phyloP scores from a whole-genome alignment of 2,329 filamentous ascomycete species.

The Thielaviopsis cerberus region DNA sequence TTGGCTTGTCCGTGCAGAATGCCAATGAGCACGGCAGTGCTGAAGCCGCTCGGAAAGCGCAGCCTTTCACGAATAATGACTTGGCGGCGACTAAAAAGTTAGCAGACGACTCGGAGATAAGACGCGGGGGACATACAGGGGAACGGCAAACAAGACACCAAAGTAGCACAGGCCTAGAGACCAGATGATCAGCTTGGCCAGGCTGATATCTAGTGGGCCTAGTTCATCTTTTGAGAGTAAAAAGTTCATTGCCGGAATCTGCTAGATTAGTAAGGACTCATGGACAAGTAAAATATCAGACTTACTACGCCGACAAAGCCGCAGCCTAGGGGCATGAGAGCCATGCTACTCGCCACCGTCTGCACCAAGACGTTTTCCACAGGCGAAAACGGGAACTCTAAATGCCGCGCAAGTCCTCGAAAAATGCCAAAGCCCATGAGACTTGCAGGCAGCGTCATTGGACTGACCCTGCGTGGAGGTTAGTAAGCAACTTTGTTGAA shows the following conservation, averaged over 20 bases:
- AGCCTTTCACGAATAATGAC: slow-evolving; percentile 85
- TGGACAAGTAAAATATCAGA: slow-evolving; percentile 9
- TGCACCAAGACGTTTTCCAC: slow-evolving; percentile 95
- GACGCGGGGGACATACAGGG: slow-evolving; percentile 36
- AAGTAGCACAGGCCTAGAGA: slow-evolving; percentile 87
- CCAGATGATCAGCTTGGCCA: slow-evolving; percentile 73
- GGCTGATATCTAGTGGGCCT: slow-evolving; percentile 52
- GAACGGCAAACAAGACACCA: slow-evolving; percentile 89
- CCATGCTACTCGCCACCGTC: slow-evolving; percentile 85
- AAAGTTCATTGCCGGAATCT: slow-evolving; percentile 78
- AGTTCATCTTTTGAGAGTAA: slow-evolving; percentile 60
- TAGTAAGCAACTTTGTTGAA: background rate
- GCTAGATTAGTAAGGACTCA: background rate
- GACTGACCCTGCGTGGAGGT: slow-evolving; percentile 28
- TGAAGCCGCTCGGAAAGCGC: slow-evolving; percentile 88
- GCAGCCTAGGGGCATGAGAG: slow-evolving; percentile 88
- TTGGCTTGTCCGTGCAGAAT: slow-evolving; percentile 54
- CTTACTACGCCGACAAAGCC: slow-evolving; percentile 75
- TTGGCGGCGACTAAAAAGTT: slow-evolving; percentile 43
- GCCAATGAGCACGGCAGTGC: slow-evolving; percentile 80
- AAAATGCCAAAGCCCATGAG: slow-evolving; percentile 92
- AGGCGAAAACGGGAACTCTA: slow-evolving; percentile 70
- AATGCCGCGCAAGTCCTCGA: slow-evolving; percentile 52
- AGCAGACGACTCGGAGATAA: background rate
- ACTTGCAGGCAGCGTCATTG: slow-evolving; percentile 93